A percentile compares a stretch with the other conserved stretches of the same genome.
These are phyloP conservation scores for Venturia aucupariae DNA, from an alignment of 2,329 filamentous ascomycete species.

Conservation along the genomic window DNA sequence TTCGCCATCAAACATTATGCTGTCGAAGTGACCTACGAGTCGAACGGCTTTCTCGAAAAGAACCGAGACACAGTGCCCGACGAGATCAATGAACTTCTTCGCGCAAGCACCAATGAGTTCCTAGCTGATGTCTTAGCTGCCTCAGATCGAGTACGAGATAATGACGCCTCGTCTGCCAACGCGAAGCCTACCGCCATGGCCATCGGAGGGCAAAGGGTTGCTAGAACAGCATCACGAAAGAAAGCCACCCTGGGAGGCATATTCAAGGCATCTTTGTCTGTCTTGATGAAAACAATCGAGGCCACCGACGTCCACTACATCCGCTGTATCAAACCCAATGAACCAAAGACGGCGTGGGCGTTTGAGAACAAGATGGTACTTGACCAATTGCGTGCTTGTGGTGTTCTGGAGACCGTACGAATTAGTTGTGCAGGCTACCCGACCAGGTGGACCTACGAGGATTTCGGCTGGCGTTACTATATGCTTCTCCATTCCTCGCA, in stretches of 20 bases:
- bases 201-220: slow-evolving; percentile 70
- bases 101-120: slow-evolving; percentile 75
- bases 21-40: slow-evolving; percentile 96
- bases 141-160: slow-evolving; percentile 79
- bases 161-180: slow-evolving; percentile 59
- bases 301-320: slow-evolving; percentile 99
- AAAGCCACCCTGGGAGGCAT: slow-evolving; percentile 97
- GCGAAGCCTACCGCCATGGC: slow-evolving; percentile 58
- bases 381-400: slow-evolving; percentile 91
- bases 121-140: slow-evolving; percentile 76
- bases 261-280: slow-evolving; percentile 96
- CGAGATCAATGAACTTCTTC: slow-evolving; percentile 91
- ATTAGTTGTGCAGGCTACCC: slow-evolving; percentile 97
- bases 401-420: slow-evolving; percentile 95
- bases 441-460: slow-evolving; percentile 96
- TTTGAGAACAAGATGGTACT: slow-evolving; percentile 99
- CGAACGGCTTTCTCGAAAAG: slow-evolving; percentile 98
- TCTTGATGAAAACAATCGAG: slow-evolving; percentile 96
- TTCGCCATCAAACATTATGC: slow-evolving; percentile 99
- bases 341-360: slow-evolving; percentile 92
- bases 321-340: slow-evolving; percentile 97
- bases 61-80: slow-evolving; percentile 98
- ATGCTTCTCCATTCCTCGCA: slow-evolving; percentile 85
- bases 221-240: slow-evolving; percentile 65
- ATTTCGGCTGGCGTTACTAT: slow-evolving; percentile 95